Evolutionary conservation across 2,329 filamentous ascomycete species (phyloP).

Genomic region (Escovopsis sp.): DNA sequence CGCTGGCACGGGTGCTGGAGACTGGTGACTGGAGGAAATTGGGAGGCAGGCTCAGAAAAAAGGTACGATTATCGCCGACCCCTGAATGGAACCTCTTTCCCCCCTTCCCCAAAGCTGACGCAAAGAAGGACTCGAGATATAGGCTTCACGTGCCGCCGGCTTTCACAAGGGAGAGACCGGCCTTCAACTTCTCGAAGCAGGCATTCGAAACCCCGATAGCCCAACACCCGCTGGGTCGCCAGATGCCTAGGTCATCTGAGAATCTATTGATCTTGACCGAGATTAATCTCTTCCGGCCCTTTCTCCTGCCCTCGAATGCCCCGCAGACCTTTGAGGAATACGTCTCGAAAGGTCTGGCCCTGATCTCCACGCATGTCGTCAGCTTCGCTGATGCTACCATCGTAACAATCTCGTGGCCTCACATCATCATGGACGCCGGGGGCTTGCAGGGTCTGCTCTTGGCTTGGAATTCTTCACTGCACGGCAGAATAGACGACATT

Average conservation of each 20-base stretch:
- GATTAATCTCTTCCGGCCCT: neutral
- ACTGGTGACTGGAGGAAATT: slow-evolving; percentile 12
- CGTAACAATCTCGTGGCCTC: slow-evolving; percentile 28
- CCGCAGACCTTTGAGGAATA: slow-evolving; percentile 22
- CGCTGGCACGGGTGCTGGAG: slow-evolving; percentile 6
- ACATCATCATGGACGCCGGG: slow-evolving; percentile 31
- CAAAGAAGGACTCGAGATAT: too few species aligned
- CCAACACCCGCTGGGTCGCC: slow-evolving; percentile 17
- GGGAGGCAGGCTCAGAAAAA: slow-evolving; percentile 9
- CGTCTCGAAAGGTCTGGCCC: slow-evolving; percentile 24
- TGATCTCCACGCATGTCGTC: slow-evolving; percentile 30
- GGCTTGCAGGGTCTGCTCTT: slow-evolving; percentile 25
- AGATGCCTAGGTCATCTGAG: neutral
- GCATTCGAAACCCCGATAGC: slow-evolving; percentile 18
- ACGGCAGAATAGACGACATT: slow-evolving; percentile 25
- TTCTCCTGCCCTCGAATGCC: neutral
- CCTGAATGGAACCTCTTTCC: too few species aligned
- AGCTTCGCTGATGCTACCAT: slow-evolving; percentile 34
- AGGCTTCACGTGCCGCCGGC: slow-evolving; percentile 15
- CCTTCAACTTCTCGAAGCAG: slow-evolving; percentile 23
- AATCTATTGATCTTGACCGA: slow-evolving; percentile 10
- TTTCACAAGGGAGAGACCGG: slow-evolving; percentile 18
- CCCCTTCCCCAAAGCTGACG: too few species aligned
- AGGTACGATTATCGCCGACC: slow-evolving; percentile 5
- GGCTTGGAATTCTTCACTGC: slow-evolving; percentile 29